Evolutionary conservation across 805 yeast species (phyloP).

Genomic region (Wickerhamomyces pijperi): DNA sequence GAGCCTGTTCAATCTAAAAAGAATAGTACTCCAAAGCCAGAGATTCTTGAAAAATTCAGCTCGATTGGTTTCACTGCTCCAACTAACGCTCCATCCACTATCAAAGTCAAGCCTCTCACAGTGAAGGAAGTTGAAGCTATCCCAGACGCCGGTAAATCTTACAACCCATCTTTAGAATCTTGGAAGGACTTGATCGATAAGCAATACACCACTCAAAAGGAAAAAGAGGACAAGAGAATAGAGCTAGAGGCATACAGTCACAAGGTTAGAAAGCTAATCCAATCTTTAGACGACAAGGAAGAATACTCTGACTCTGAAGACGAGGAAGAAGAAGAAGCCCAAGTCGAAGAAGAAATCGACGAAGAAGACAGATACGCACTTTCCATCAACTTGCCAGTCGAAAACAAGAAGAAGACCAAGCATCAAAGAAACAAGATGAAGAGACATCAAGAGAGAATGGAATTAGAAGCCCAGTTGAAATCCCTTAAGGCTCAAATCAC

Average conservation of each 20-base stretch:
- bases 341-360: constrained; percentile 27
- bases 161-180: constrained; percentile 75
- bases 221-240: constrained; percentile 52
- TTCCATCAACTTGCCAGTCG: constrained; percentile 65
- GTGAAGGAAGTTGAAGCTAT: constrained; percentile 38
- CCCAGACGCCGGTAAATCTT: constrained; percentile 85
- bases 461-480: constrained; percentile 45
- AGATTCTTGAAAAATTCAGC: constrained; percentile 26
- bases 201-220: constrained; percentile 58
- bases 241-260: constrained; percentile 52
- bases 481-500: constrained; percentile 47
- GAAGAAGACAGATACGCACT: constrained; percentile 29
- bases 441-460: constrained; percentile 46
- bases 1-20: constrained; percentile 9
- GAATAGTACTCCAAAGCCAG: constrained; percentile 22
- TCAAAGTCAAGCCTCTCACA: constrained; percentile 38
- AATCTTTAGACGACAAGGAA: constrained; percentile 48
- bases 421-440: constrained; percentile 64
- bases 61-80: constrained; percentile 41
- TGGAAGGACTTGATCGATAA: constrained; percentile 66
- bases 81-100: constrained; percentile 42
- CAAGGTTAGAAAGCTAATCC: constrained; percentile 55
- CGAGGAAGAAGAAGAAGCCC: constrained; percentile 23
- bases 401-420: constrained; percentile 61
- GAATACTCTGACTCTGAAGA: constrained; percentile 31